Evolutionary conservation across 192 early-diverging fungal species (phyloP).

Genomic region (Pilaira anomala): DNA sequence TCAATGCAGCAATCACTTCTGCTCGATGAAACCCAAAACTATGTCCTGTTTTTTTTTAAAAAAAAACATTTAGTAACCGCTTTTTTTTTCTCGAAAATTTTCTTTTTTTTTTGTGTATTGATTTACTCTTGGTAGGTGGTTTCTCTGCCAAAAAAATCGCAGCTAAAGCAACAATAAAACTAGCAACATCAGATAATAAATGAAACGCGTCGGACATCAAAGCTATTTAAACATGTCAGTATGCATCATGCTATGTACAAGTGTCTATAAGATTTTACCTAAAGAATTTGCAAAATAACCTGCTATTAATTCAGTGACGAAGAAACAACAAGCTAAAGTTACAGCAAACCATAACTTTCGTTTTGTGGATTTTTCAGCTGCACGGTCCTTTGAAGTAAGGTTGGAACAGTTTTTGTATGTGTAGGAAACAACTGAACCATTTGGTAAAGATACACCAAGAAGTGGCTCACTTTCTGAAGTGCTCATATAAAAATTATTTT

Average conservation of each 20-base stretch:
- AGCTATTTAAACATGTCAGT: constrained; percentile 39
- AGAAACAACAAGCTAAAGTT: constrained; percentile 56
- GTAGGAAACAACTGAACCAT: constrained; percentile 20
- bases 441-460: constrained; percentile 4
- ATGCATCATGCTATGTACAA: too few species aligned
- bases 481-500: neutral
- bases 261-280: constrained; percentile 31
- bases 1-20: constrained; percentile 75
- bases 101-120: neutral
- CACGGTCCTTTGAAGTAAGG: constrained; percentile 6
- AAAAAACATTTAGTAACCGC: too few species aligned
- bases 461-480: constrained; percentile 14
- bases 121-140: constrained; percentile 58
- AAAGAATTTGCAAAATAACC: constrained; percentile 51
- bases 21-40: constrained; percentile 76
- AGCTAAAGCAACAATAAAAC: constrained; percentile 67
- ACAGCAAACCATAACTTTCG: constrained; percentile 54
- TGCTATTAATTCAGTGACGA: constrained; percentile 60
- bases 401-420: constrained; percentile 22
- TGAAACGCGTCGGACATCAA: constrained; percentile 79
- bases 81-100: too few species aligned
- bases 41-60: constrained; percentile 36
- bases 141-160: constrained; percentile 61
- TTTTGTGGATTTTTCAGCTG: constrained; percentile 24
- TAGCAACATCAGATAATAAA: constrained; percentile 66